Conservation (phyloP, 768 basidiomycete genomes). For the Sarcodon aspratus region DNA sequence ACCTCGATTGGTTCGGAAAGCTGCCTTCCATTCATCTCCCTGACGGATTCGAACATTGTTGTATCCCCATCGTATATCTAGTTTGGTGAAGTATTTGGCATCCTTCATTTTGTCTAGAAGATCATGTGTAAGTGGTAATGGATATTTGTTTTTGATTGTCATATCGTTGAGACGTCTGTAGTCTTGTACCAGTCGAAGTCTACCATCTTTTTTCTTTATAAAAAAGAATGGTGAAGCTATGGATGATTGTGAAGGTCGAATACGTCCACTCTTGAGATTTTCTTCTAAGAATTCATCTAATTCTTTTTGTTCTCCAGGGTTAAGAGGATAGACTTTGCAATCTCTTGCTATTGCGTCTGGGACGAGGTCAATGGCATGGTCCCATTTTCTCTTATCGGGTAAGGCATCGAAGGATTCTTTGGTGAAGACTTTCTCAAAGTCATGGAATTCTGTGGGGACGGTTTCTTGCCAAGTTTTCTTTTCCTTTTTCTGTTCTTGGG, state of each 20-base stretch:
- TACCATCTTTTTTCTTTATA: conserved; percentile 17
- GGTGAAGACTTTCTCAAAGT: conserved; percentile 13
- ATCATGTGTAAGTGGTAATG: conserved; percentile 20
- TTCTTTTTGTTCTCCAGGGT: conserved; percentile 3
- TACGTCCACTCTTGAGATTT: conserved; percentile 10
- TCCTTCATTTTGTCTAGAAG: conserved; percentile 13
- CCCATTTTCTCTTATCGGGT: conserved; percentile 6
- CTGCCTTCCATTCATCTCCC: conserved; percentile 31
- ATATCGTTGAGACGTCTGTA: conserved; percentile 22
- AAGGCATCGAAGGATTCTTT: conserved; percentile 1
- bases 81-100: conserved; percentile 15
- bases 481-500: neutral
- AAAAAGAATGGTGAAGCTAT: conserved; percentile 18
- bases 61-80: conserved; percentile 18
- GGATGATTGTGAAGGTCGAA: conserved; percentile 10
- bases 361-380: conserved; percentile 9
- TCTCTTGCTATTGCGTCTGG: conserved; percentile 2
- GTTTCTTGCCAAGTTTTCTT: conserved; percentile 2
- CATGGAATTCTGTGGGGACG: conserved; percentile 6
- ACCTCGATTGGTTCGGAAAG: conserved; percentile 24
- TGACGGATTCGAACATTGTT: conserved; percentile 24
- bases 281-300: conserved; percentile 12
- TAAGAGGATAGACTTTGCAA: conserved; percentile 10
- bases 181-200: conserved; percentile 13
- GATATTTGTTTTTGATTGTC: conserved; percentile 23